Evolutionary conservation across 2,329 filamentous ascomycete genomes (phyloP), one percentile per base, ranked within the genome.

Genomic region (Mycosphaerella arachidis): DNA sequence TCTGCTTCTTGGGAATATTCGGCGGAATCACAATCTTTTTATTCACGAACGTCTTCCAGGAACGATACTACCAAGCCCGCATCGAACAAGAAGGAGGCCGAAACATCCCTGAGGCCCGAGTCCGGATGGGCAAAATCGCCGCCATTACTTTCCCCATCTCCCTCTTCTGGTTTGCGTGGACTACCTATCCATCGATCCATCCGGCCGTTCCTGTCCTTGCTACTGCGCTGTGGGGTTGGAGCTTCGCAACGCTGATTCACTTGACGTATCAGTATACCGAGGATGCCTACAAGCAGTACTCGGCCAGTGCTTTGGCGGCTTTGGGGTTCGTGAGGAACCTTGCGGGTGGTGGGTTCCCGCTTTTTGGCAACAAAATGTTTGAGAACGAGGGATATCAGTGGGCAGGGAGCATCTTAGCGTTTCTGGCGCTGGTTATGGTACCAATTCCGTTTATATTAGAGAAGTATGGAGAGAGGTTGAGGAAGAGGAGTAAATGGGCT

Each of bases 181-280:
- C 60, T 12, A 57, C 57, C 18, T 56, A 59, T 20, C 20, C 29
- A 13, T 50, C 31, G 20, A 51, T 63, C 35, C 35, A 63, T 50
- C 53, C 54, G 12, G 71, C 80, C 45, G 73, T 79, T 1, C 77
- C 79, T 0, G 76, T 82, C 3, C 61, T 82, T 13, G 79, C 78
- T 1, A 78, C 76, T 0, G 73, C 75, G 0, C 74, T 81, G 20
- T 81, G 79, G 72, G 80, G 79, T 0, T 80, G 75, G 74, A 76
- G 73, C 4, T 80, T 81, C 63, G 80, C 80, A 57, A 78, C 76
- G 1, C 69, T 81, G 0, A 80, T 81, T 35, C 68, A 81, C 0
- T 80, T 80, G 78, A 79, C 77, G 1, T 74, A 79, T 51, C 78
- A 74, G 9, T 81, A 79, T 58, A 79, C 77, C 4, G 77, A 80